These are phyloP conservation scores for Bremia lactucae DNA, from an alignment of 352 stramenopile species.

Conservation along the genomic window DNA sequence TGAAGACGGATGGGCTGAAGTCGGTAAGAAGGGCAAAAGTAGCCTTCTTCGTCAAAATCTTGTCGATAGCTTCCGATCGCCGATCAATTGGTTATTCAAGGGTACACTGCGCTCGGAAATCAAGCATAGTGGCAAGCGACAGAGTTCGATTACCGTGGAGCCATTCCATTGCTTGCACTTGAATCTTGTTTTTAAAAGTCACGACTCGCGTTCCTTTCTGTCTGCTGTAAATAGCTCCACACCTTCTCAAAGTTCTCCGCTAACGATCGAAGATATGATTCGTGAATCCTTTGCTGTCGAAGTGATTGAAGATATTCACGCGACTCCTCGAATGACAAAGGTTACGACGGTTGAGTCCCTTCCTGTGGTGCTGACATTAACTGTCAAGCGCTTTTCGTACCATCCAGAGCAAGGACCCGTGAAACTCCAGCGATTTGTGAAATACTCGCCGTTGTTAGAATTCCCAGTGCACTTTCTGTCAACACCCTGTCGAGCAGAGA, in stretches of 20 bases:
- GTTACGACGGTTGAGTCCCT: constrained; percentile 63
- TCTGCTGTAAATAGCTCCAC: constrained; percentile 28
- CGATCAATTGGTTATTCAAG: constrained; percentile 83
- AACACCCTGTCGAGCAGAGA: constrained; percentile 44
- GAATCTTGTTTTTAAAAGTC: constrained; percentile 54
- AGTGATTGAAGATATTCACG: constrained; percentile 49
- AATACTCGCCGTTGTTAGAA: constrained; percentile 61
- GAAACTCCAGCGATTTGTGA: constrained; percentile 78
- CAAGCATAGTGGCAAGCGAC: constrained; percentile 57
- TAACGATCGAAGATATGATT: constrained; percentile 73
- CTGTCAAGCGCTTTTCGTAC: constrained; percentile 82
- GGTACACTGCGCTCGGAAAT: constrained; percentile 66
- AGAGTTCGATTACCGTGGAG: constrained; percentile 78
- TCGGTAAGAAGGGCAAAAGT: constrained; percentile 68
- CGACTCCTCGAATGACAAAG: constrained; percentile 50
- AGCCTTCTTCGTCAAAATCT: constrained; percentile 64
- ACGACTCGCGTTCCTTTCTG: constrained; percentile 22
- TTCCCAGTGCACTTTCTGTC: constrained; percentile 67
- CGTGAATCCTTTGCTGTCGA: constrained; percentile 62
- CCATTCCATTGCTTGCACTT: constrained; percentile 81
- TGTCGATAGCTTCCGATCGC: constrained; percentile 49
- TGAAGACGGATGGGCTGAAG: constrained; percentile 70
- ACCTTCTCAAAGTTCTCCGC: constrained; percentile 21
- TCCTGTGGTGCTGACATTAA: constrained; percentile 67
- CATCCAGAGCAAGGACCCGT: constrained; percentile 64